Evolutionary conservation across 192 early-diverging fungal species (phyloP).

Genomic region (Linnemannia elongata): DNA sequence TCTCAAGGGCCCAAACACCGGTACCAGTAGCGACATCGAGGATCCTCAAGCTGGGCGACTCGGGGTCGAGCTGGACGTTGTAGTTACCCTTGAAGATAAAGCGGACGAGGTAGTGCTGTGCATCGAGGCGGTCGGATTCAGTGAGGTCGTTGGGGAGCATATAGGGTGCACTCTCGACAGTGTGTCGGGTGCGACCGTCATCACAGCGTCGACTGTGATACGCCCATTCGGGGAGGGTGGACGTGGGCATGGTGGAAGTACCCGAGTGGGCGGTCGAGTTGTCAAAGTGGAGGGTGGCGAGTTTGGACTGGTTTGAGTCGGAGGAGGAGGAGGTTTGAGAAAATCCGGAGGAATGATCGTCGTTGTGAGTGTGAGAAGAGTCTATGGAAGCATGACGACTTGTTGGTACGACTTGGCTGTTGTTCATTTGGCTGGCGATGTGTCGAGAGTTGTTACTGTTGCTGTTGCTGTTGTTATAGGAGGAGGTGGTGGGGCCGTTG

Average conservation of each 20-base stretch:
- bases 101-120: slow-evolving; percentile 66
- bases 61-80: slow-evolving; percentile 44
- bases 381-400: slow-evolving; percentile 24
- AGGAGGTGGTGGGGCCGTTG: not conserved
- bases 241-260: not conserved
- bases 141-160: slow-evolving; percentile 66
- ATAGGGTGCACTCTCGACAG: slow-evolving; percentile 57
- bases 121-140: slow-evolving; percentile 66
- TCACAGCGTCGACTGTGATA: slow-evolving; percentile 38
- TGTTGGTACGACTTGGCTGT: slow-evolving; percentile 22
- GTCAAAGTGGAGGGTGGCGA: not conserved
- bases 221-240: slow-evolving; percentile 46
- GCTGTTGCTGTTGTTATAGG: not conserved
- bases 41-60: slow-evolving; percentile 19
- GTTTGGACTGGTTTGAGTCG: not conserved
- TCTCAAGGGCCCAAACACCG: slow-evolving; percentile 54
- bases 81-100: slow-evolving; percentile 59
- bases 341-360: slow-evolving; percentile 13
- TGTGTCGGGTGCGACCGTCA: slow-evolving; percentile 56
- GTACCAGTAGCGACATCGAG: slow-evolving; percentile 51
- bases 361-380: slow-evolving; percentile 23
- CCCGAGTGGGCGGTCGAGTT: slow-evolving; percentile 25
- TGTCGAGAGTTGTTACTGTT: not conserved
- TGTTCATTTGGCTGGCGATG: not conserved
- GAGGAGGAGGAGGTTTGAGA: slow-evolving; percentile 11